Base-by-base conservation (phyloP, 768 basidiomycete species). In the Kockovaella imperatae region DNA sequence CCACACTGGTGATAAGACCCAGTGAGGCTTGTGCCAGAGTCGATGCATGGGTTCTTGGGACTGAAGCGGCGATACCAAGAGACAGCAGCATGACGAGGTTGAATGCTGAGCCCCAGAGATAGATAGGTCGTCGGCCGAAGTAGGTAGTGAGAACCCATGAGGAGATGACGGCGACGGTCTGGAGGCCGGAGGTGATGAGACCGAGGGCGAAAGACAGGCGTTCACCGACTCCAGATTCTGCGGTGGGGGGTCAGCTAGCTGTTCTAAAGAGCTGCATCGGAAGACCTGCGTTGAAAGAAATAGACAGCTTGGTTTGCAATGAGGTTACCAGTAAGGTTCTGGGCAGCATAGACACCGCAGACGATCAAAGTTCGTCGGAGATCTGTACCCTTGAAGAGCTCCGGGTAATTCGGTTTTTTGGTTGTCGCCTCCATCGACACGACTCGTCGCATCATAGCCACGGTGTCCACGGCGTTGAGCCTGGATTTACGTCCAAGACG, bases 371-470 rank as follows among this genome's bases (percentile, higher is more conserved):
- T 66, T 23, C 64, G 53, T 8, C 64, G 45, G 17, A 59, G 49
- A 35, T 66, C 60, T 49, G 53, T 53, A 1, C 58, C 59, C 36
- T 54, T 56, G 59, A 66, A 62, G 21, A 67, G 53, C 25, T 70
- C 66, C 36, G 64, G 41, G 35, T 57, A 59, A 43, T 32, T 57
- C 20, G 58, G 58, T 4, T 50, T 21, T 1, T 35, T 36, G 10
- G 41, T 43, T 14, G 47, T 47, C 8, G 53, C 47, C 42, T 68
- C 54, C 14, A 42, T 30, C 26, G 60, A 52, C 31, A 59, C 53
- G 23, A 59, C 60, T 35, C 64, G 64, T n/a, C 50, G 50, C 60
- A 72, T 72, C 69, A 68, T 64, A n/a, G 65, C 57, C 3, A 64
- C 53, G 4, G 44, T 38, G 25, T 68, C 59, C 6, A 7, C 11